Evolutionary conservation across 116 monocot species (phyloP).

Genomic region (Cymodocea nodosa): DNA sequence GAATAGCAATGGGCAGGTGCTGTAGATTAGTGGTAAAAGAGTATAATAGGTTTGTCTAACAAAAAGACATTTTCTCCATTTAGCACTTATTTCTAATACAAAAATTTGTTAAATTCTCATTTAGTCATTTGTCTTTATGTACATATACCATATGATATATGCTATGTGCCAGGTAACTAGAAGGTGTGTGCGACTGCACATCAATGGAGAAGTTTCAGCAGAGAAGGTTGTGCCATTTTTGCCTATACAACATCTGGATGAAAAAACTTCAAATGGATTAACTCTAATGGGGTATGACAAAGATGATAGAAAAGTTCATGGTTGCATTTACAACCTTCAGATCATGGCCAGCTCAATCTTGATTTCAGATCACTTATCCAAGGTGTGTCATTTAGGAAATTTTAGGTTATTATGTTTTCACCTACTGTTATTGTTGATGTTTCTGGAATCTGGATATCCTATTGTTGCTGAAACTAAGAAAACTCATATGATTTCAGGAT

Average conservation of each 20-base stretch:
- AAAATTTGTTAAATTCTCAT: too few relatives aligned
- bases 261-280: conserved; percentile 25
- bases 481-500: conserved; percentile 28
- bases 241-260: conserved; percentile 10
- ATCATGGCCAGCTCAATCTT: conserved; percentile 31
- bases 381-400: conserved; percentile 22
- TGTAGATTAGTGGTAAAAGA: too few relatives aligned
- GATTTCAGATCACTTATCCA: conserved; percentile 38
- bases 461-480: neutral
- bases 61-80: too few relatives aligned
- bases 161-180: conserved; percentile 32
- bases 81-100: neutral
- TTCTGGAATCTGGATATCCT: neutral
- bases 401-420: conserved; percentile 12
- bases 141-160: too few relatives aligned
- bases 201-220: conserved; percentile 42
- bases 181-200: conserved; percentile 38
- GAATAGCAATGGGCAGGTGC: too few relatives aligned
- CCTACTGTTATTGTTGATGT: neutral
- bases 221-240: conserved; percentile 27
- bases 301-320: conserved; percentile 35
- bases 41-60: too few relatives aligned
- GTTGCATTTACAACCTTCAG: conserved; percentile 42
- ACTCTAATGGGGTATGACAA: conserved; percentile 37
- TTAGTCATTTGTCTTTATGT: too few relatives aligned